These are phyloP conservation scores for Tillandsia fasciculata DNA, from an alignment of 176 grass and related monocot genomes.

Conservation along the genomic window DNA sequence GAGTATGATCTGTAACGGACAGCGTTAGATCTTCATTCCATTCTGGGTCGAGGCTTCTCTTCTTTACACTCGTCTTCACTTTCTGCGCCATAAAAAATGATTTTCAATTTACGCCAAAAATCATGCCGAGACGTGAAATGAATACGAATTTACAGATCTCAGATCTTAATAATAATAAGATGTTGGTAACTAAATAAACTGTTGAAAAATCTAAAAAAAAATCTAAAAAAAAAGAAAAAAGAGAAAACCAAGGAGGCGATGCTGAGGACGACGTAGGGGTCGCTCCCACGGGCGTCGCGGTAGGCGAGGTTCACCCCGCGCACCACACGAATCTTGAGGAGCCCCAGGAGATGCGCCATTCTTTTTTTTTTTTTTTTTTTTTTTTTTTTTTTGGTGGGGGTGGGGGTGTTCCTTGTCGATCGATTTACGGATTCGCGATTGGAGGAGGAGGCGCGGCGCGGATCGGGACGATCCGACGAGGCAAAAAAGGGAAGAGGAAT, in stretches of 20 bases:
- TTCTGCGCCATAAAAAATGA: conserved; percentile 28
- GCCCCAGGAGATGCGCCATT: conserved; percentile 48
- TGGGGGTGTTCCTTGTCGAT: too few relatives aligned
- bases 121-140: neutral
- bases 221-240: neutral
- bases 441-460: too few relatives aligned
- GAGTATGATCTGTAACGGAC: conserved; percentile 39
- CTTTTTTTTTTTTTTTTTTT: neutral
- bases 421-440: too few relatives aligned
- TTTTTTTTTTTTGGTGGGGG: too few relatives aligned
- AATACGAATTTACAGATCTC: neutral
- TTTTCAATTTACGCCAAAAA: neutral
- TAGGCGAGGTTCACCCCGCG: conserved; percentile 48
- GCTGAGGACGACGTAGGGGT: conserved; percentile 66
- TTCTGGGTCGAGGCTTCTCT: conserved; percentile 62
- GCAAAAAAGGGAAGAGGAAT: too few relatives aligned
- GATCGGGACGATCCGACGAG: too few relatives aligned
- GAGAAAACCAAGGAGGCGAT: conserved; percentile 33
- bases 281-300: conserved; percentile 56
- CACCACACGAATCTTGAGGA: conserved; percentile 55
- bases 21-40: conserved; percentile 80
- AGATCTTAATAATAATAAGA: too few relatives aligned
- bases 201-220: neutral
- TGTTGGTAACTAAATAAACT: neutral
- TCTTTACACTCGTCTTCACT: conserved; percentile 70